Evolutionary conservation across 768 basidiomycete genomes (phyloP), one percentile per base, ranked within the genome.

Genomic region (Leccinum aurantiacum): DNA sequence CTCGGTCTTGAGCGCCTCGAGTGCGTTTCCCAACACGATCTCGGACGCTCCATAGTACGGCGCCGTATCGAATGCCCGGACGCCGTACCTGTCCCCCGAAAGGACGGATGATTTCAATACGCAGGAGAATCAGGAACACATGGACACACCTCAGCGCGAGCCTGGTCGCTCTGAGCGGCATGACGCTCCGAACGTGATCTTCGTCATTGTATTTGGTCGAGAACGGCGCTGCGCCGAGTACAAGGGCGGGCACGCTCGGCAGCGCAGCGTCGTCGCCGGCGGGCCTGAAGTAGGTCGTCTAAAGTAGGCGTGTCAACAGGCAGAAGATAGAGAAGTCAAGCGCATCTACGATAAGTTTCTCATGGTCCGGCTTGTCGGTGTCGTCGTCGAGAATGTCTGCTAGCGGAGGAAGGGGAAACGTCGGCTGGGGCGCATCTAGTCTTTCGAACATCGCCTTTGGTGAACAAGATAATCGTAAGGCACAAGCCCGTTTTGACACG

Each of bases 11-110:
- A 95, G 74, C 0, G 81, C 76, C 54, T 83, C 72, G 35, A 92
- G 75, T 17, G 84, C 83, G 56, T 82, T 82, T 38, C 93, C 90
- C 48, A 93, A 76, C 0, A 94, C 78, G 63, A 86, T 80, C 74
- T 95, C 93, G 0, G 92, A 92, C 5, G 84, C 81, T 11, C 89
- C 90, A 67, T 95, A 95, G 69, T 84, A 91, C 6, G 86, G 82
- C 13, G 91, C 82, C 3, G 93, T 95, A 72, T 95, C 93, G 67
- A 95, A 90, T 0, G 88, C 88, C 35, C 74, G 74, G 57, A 95
- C 87, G 27, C 91, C 93, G 75, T 92, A 93, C 46, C 93, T 93
- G 25, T 6, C 14, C 44, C 5, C 5, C 4, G 11, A 33, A n/a
- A 48, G 24, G 24, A 25, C 7, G 0, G 22, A 25, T 15, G 47